These are phyloP conservation scores for Sisymbrium altissimum DNA, from an alignment of 345 rosid species.

Conservation along the genomic window DNA sequence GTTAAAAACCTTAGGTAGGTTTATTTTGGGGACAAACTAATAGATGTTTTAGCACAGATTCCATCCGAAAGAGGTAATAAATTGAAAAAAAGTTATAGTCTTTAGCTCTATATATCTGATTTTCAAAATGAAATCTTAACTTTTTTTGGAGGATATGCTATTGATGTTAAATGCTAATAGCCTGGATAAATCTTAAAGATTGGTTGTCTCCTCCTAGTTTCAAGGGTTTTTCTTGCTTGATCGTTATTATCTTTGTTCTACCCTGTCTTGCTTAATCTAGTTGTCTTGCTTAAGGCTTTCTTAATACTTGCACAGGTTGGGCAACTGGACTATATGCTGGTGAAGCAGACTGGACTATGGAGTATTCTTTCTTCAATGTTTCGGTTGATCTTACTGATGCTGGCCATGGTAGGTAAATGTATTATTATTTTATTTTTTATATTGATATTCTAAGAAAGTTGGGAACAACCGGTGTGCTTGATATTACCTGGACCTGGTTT, in stretches of 20 bases:
- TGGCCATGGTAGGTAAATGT: slow-evolving; percentile 70
- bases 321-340: slow-evolving; percentile 67
- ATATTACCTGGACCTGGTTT: not conserved
- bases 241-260: too few relatives aligned
- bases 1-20: slow-evolving; percentile 83
- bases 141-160: too few relatives aligned
- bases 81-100: not conserved
- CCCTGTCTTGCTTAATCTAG: not conserved
- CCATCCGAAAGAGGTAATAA: not conserved
- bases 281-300: not conserved
- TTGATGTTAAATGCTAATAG: not conserved
- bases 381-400: slow-evolving; percentile 72
- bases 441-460: too few relatives aligned
- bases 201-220: not conserved
- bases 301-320: slow-evolving; percentile 61
- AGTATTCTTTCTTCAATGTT: slow-evolving; percentile 74
- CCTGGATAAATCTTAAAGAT: not conserved
- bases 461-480: not conserved
- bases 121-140: too few relatives aligned
- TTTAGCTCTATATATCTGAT: not conserved
- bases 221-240: not conserved
- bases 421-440: too few relatives aligned
- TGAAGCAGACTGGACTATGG: slow-evolving; percentile 54
- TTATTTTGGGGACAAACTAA: not conserved
- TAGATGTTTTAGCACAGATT: not conserved